A percentile compares a stretch with the other conserved stretches of the same genome.
Conservation (phyloP, 2,329 filamentous ascomycete species). For the Didymella pinodella region DNA sequence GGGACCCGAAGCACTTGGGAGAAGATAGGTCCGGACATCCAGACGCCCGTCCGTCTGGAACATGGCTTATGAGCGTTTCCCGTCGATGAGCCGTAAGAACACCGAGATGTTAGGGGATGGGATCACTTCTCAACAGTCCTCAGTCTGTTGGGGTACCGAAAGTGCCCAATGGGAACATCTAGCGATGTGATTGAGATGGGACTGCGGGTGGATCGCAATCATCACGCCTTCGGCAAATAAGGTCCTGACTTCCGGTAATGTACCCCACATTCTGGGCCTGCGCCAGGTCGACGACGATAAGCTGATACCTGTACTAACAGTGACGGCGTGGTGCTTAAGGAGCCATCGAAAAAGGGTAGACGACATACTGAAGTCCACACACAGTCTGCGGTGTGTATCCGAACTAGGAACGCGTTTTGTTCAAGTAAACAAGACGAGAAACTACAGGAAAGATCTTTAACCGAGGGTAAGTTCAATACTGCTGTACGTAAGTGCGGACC, state of each 20-base stretch:
- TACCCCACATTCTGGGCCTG: conserved; percentile 10
- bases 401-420: conserved; percentile 19
- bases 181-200: neutral
- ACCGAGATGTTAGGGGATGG: neutral
- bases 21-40: neutral
- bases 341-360: neutral
- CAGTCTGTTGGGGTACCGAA: neutral
- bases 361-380: conserved; percentile 8
- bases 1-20: neutral
- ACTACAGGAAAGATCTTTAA: conserved; percentile 10
- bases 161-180: conserved; percentile 12
- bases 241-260: neutral
- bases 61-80: neutral
- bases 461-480: conserved; percentile 20
- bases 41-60: neutral
- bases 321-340: conserved; percentile 1
- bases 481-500: conserved; percentile 11
- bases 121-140: neutral
- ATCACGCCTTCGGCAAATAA: conserved; percentile 1
- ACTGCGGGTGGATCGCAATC: neutral
- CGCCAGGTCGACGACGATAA: conserved; percentile 9
- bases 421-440: conserved; percentile 18
- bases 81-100: neutral
- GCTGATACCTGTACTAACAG: conserved; percentile 11
- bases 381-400: conserved; percentile 14